Evolutionary conservation across 2,329 filamentous ascomycete species (phyloP).

Genomic region (Mycosphaerella arachidis): DNA sequence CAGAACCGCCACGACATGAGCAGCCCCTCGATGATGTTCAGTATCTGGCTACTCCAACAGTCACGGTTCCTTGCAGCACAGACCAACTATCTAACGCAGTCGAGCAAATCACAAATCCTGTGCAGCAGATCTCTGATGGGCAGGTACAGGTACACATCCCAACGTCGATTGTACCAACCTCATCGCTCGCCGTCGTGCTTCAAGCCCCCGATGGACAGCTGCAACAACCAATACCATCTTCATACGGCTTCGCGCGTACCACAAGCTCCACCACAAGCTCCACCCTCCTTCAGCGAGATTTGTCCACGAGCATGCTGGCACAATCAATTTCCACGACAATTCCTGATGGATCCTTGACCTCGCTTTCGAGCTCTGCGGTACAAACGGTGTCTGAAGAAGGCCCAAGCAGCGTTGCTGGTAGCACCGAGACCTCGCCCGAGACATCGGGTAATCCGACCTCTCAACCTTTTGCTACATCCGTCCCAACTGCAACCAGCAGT

Average conservation of each 20-base stretch:
- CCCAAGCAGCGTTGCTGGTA: constrained; percentile 18
- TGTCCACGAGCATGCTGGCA: neutral
- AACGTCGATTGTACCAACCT: neutral
- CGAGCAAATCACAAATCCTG: constrained; percentile 12
- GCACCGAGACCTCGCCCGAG: constrained; percentile 22
- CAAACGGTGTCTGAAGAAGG: constrained; percentile 25
- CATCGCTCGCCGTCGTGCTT: neutral
- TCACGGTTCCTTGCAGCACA: constrained; percentile 3
- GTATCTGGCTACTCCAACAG: neutral
- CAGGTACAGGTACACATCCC: constrained; percentile 12
- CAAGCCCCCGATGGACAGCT: constrained; percentile 7
- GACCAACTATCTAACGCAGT: neutral
- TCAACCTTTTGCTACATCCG: constrained; percentile 29
- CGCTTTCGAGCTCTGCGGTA: constrained; percentile 28
- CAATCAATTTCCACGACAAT: constrained; percentile 19
- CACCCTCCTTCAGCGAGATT: neutral
- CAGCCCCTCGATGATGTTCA: neutral
- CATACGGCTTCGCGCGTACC: neutral
- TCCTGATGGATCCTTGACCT: constrained; percentile 24
- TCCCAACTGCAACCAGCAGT: constrained; percentile 21
- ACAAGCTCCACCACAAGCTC: constrained; percentile 11
- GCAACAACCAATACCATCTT: neutral
- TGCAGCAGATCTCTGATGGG: constrained; percentile 18
- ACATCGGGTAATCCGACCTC: constrained; percentile 24
- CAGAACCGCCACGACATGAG: constrained; percentile 1